Conservation (phyloP, 2,329 filamentous ascomycete species). For the Epichloe sibirici region DNA sequence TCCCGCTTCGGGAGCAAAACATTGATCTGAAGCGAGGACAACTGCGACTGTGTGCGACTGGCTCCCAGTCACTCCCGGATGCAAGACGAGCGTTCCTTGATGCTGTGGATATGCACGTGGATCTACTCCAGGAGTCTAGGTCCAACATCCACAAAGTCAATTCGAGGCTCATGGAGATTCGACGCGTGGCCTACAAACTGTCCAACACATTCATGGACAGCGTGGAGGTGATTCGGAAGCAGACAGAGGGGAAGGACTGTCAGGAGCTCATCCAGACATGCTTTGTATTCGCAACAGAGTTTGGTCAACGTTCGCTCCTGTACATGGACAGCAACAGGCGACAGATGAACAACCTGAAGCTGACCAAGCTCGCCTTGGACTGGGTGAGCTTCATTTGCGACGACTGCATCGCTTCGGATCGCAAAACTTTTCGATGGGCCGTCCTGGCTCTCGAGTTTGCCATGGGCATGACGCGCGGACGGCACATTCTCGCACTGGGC, state of each 20-base stretch:
- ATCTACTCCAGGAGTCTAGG: slow-evolving; percentile 80
- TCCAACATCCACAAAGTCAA: slow-evolving; percentile 92
- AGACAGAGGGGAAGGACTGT: slow-evolving; percentile 73
- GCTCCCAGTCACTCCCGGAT: slow-evolving; percentile 65
- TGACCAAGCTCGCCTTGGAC: slow-evolving; percentile 85
- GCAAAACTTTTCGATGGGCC: slow-evolving; percentile 95
- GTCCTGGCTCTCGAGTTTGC: slow-evolving; percentile 91
- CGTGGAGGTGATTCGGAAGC: slow-evolving; percentile 80
- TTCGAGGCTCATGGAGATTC: slow-evolving; percentile 80
- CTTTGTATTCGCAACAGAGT: slow-evolving; percentile 98
- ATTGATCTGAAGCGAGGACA: slow-evolving; percentile 81
- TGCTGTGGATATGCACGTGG: slow-evolving; percentile 70
- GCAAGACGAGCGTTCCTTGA: slow-evolving; percentile 70
- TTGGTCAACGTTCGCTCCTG: slow-evolving; percentile 83
- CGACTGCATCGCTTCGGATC: slow-evolving; percentile 85
- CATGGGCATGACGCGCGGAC: slow-evolving; percentile 91
- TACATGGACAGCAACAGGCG: slow-evolving; percentile 94
- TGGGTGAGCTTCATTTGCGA: slow-evolving; percentile 98
- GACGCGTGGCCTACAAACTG: slow-evolving; percentile 89
- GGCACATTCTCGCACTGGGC: slow-evolving; percentile 82
- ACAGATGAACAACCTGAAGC: slow-evolving; percentile 93
- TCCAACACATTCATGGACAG: slow-evolving; percentile 99
- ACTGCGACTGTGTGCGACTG: slow-evolving; percentile 77
- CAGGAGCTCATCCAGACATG: slow-evolving; percentile 96
- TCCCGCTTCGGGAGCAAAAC: slow-evolving; percentile 62